A percentile compares a stretch with the other conserved stretches of the same genome.
These are phyloP conservation scores for Thyridium curvatum DNA, from an alignment of 2,329 filamentous ascomycete species.

Conservation along the genomic window DNA sequence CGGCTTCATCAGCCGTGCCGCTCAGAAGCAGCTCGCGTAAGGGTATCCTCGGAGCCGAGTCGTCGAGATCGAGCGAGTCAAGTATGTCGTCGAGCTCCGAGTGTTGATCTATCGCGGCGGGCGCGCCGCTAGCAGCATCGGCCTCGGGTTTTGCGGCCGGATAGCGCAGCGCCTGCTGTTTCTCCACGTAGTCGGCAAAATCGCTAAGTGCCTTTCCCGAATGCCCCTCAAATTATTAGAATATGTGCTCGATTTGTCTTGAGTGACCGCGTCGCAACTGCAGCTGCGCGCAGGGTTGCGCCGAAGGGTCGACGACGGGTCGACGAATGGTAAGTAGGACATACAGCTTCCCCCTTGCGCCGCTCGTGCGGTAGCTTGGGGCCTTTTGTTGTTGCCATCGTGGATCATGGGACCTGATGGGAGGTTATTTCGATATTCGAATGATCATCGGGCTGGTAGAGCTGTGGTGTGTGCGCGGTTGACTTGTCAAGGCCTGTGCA, in stretches of 20 bases:
- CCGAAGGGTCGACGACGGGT: too few relatives aligned
- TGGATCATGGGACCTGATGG: conserved; percentile 7
- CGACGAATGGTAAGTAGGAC: conserved; percentile 15
- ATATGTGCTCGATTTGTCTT: conserved; percentile 2
- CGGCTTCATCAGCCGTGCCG: conserved; percentile 46
- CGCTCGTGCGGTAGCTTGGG: conserved; percentile 71
- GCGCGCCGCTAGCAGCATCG: conserved; percentile 15
- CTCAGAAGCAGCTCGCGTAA: conserved; percentile 73
- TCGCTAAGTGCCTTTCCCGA: conserved; percentile 81
- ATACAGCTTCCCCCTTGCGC: conserved; percentile 79
- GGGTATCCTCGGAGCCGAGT: conserved; percentile 59
- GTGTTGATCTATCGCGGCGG: conserved; percentile 45
- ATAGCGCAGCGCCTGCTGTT: conserved; percentile 74
- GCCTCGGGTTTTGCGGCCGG: conserved; percentile 27
- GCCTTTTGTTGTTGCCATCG: conserved; percentile 47
- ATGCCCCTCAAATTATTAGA: too few relatives aligned
- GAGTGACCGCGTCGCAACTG: too few relatives aligned
- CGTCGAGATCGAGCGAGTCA: conserved; percentile 76
- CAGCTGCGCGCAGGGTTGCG: too few relatives aligned
- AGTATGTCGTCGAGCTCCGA: conserved; percentile 89
- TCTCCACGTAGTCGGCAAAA: conserved; percentile 95
- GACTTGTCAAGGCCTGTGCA: too few relatives aligned
- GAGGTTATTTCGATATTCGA: conserved; percentile 17
- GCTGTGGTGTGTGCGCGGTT: neutral
- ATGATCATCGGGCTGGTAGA: conserved; percentile 17